Evolutionary conservation across 2,329 filamentous ascomycete species (phyloP), one percentile per base, ranked within the genome.

Genomic region (Leptodontidium sp.): DNA sequence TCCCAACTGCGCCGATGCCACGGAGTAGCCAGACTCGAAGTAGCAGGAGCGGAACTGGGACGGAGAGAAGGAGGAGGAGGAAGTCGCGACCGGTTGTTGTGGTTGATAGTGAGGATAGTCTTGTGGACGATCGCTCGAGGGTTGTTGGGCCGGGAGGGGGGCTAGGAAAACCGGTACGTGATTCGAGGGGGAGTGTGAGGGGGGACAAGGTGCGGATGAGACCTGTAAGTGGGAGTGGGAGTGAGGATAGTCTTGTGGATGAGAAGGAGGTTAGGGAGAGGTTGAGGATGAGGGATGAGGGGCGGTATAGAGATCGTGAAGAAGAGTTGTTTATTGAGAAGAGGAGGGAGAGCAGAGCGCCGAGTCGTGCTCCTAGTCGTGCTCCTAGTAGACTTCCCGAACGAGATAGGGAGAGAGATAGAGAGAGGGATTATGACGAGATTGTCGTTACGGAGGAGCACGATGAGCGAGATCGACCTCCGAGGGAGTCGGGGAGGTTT

Each of bases 381-480:
- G 35, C 29, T 32, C 50, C 50, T 17, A 65, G 63, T 35, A 29
- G 52, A 24, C 40, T 59, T 24, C 57, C 57, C 17, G 35, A 26
- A 14, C 47, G 62, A 29, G 62, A 52, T n/a, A 17, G 62, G 8
- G 62, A 65, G 26, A 57, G 62, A 29, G 62, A 52, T n/a, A 17
- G 62, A 12, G 62, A 65, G 26, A 57, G 24, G 17, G 63, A 47
- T 32, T 45, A 65, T 35, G 63, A 57, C 1, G 63, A 65, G n/a
- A 65, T 65, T 35, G 50, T 65, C 26, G 63, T 65, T 9, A 65
- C 52, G 7, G 63, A 65, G 24, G 63, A 65, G 38, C 21, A 35
- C 26, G 26, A 43, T 29, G 24, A 35, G 21, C 29, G n/a, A 35
- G 40, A 32, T 15, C 58, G 35, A 24, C 35, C 24, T 35, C 63